Evolutionary conservation across 179 eudicot species (phyloP).

Genomic region (Vitellaria paradoxa): DNA sequence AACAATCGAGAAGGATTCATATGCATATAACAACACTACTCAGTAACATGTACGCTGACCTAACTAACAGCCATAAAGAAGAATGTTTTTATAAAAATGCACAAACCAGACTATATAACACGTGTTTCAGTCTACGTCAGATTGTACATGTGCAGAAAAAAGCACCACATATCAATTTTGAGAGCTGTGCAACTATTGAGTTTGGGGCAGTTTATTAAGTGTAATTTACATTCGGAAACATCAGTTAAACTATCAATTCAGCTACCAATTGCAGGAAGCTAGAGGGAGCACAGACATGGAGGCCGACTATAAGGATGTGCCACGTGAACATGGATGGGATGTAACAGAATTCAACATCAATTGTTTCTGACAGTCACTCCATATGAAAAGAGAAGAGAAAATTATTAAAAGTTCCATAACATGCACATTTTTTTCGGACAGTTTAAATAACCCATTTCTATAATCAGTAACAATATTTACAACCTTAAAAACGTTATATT

Average conservation of each 20-base stretch:
- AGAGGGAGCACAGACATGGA: neutral
- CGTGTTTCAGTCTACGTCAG: neutral
- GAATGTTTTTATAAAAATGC: constrained; percentile 5
- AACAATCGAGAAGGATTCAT: neutral
- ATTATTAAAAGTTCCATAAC: neutral
- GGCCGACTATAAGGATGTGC: neutral
- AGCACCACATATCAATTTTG: neutral
- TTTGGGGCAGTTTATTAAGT: neutral
- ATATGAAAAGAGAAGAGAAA: neutral
- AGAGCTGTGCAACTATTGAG: neutral
- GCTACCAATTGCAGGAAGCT: neutral
- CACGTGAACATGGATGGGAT: neutral
- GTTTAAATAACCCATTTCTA: neutral
- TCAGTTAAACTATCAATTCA: neutral
- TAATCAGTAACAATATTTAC: neutral
- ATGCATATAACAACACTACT: neutral
- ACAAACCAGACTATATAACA: neutral
- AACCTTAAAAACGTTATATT: neutral
- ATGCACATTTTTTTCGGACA: neutral
- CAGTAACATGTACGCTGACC: neutral
- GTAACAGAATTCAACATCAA: neutral
- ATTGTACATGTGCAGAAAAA: neutral
- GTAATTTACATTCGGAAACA: constrained; percentile 3
- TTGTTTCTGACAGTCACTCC: too few relatives aligned
- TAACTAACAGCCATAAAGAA: neutral